These are phyloP conservation scores for Coffea humblotiana DNA, from an alignment of 305 asterid species.

Conservation along the genomic window DNA sequence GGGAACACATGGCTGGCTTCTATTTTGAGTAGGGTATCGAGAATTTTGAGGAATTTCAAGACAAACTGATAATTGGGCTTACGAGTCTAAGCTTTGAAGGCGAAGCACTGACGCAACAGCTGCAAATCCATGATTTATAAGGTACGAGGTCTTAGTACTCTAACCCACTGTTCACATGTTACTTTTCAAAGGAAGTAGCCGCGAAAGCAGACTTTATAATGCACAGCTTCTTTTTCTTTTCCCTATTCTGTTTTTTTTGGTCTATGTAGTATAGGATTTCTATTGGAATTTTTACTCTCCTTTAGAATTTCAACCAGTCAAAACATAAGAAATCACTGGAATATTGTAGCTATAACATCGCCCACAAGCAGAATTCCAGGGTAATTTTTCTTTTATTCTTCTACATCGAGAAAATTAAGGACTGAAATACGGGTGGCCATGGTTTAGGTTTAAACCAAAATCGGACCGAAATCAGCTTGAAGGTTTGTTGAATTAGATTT, in stretches of 20 bases:
- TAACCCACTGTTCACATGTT: not conserved
- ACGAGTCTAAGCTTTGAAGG: not conserved
- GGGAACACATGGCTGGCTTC: constrained; percentile 8
- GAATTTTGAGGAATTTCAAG: not conserved
- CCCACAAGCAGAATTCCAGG: too few species aligned
- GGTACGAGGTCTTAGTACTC: not conserved
- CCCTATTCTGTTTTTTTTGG: not conserved
- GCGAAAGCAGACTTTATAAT: constrained; percentile 2
- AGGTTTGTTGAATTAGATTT: too few species aligned
- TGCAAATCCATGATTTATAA: constrained; percentile 1
- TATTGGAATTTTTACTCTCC: too few species aligned
- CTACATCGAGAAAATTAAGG: too few species aligned
- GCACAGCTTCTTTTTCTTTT: not conserved
- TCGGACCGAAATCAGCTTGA: too few species aligned
- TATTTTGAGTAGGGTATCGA: not conserved
- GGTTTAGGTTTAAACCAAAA: too few species aligned
- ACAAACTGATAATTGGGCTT: not conserved
- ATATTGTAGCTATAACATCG: too few species aligned
- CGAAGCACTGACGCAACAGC: not conserved
- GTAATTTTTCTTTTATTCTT: too few species aligned
- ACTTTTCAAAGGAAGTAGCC: constrained; percentile 22
- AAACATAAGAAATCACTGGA: too few species aligned
- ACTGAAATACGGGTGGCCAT: too few species aligned
- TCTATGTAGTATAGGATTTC: too few species aligned
- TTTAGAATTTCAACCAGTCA: too few species aligned